Conservation (phyloP, 2,329 filamentous ascomycete genomes). For the Nakataea oryzae region DNA sequence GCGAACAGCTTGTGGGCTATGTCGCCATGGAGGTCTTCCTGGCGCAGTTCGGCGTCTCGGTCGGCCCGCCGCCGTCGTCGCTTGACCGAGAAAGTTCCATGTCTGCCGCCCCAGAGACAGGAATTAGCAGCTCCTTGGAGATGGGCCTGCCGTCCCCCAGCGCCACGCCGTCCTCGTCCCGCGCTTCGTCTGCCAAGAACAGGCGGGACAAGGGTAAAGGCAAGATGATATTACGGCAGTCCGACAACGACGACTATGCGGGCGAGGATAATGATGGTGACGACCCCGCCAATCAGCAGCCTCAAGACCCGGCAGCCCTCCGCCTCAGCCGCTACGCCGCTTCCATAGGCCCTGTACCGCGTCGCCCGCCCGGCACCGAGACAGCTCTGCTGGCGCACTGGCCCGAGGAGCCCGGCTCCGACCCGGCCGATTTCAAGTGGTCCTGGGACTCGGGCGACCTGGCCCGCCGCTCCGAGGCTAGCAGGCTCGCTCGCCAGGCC, state of each 20-base stretch:
- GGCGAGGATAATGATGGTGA: no score
- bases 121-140: neutral
- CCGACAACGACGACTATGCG: neutral
- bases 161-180: neutral
- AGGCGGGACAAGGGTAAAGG: neutral
- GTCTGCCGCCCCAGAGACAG: no score
- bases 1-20: constrained; percentile 6
- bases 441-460: neutral
- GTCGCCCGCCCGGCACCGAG: neutral
- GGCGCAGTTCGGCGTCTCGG: constrained; percentile 10
- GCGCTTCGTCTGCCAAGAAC: neutral
- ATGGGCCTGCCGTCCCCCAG: neutral
- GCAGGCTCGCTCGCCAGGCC: neutral
- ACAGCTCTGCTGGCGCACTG: constrained; percentile 1
- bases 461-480: neutral
- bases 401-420: neutral
- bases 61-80: constrained; percentile 5
- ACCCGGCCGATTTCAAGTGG: constrained; percentile 1
- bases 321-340: constrained; percentile 1
- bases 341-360: constrained; percentile 1
- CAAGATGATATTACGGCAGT: no score
- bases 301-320: neutral
- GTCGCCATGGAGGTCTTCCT: constrained; percentile 8
- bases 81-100: neutral
- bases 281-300: neutral